These are phyloP conservation scores for Angophora floribunda DNA, from an alignment of 345 rosid species.

Conservation along the genomic window DNA sequence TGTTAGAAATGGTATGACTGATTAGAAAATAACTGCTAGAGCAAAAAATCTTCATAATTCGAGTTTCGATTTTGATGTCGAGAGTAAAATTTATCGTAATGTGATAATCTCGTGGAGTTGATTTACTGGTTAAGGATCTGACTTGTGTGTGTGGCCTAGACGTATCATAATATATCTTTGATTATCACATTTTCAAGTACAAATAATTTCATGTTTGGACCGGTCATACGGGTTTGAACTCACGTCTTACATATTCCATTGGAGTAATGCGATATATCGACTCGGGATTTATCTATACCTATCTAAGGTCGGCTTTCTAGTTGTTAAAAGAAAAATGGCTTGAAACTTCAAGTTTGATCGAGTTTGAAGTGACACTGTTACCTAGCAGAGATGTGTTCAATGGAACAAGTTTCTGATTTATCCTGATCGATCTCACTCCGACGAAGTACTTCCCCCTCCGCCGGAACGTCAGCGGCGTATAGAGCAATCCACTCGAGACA, in stretches of 20 bases:
- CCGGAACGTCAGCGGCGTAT: not conserved
- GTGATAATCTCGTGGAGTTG: not conserved
- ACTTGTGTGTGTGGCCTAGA: not conserved
- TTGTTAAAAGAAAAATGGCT: too few species aligned
- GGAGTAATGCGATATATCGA: rapidly evolving
- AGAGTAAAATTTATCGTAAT: not conserved
- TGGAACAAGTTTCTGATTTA: not conserved
- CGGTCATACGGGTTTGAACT: rapidly evolving
- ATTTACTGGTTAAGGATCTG: not conserved
- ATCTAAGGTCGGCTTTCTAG: not conserved
- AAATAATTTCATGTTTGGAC: not conserved
- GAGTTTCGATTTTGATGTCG: not conserved
- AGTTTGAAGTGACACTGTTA: too few species aligned
- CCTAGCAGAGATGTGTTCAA: not conserved
- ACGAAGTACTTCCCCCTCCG: not conserved
- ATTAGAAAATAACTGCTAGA: not conserved
- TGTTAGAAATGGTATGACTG: not conserved
- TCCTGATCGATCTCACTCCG: not conserved
- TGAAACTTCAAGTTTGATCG: too few species aligned
- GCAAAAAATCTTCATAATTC: not conserved
- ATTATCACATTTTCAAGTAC: not conserved
- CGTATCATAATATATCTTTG: rapidly evolving
- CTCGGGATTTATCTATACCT: not conserved
- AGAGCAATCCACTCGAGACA: not conserved
- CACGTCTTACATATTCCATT: not conserved